Evolutionary conservation across 192 early-diverging fungal genomes (phyloP).

Genomic region (Coemansia sp.): DNA sequence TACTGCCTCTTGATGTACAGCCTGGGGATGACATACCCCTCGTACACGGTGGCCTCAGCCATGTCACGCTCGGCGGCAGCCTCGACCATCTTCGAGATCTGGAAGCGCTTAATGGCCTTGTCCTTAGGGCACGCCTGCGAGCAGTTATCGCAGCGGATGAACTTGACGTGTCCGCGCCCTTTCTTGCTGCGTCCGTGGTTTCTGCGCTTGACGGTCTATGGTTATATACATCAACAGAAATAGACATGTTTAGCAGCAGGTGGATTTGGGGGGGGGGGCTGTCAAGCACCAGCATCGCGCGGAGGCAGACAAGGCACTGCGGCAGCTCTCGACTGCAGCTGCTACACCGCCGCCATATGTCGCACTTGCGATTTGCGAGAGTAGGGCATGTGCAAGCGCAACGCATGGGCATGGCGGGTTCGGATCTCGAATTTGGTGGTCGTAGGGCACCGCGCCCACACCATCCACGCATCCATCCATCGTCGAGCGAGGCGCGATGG

Average conservation of each 20-base stretch:
- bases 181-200: constrained; percentile 99
- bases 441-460: no score
- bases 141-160: constrained; percentile 99
- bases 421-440: not conserved
- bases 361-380: not conserved
- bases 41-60: constrained; percentile 94
- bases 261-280: no score
- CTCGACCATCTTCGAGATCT: constrained; percentile 99
- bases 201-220: constrained; percentile 96
- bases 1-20: constrained; percentile 98
- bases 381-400: not conserved
- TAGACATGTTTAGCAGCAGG: not conserved
- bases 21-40: constrained; percentile 96
- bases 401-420: not conserved
- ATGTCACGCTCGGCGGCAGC: constrained; percentile 96
- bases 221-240: not conserved
- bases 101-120: constrained; percentile 99
- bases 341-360: no score
- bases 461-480: constrained; percentile 3
- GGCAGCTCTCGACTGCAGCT: no score
- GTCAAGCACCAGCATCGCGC: not conserved
- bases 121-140: constrained; percentile 97
- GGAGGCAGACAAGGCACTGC: not conserved
- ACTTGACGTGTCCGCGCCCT: constrained; percentile 97
- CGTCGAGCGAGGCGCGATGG: not conserved